Percentiles rank a stretch among this genome's conserved stretches.
Conservation (phyloP, 2,329 filamentous ascomycete species). For the Ampelomyces quisqualis region DNA sequence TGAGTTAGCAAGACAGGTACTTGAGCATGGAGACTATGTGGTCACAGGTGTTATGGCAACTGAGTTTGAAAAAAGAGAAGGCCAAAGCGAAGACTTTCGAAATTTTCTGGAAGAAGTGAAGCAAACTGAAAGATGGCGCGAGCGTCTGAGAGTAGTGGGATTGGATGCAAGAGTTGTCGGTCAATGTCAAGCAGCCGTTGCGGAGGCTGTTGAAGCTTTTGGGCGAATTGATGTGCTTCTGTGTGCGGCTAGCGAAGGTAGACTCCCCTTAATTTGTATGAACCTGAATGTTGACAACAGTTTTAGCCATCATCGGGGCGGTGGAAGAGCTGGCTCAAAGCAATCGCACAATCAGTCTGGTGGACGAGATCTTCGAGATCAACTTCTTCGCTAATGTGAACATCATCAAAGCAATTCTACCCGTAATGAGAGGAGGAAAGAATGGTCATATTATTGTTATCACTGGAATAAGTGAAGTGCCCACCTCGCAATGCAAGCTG, state of each 20-base stretch:
- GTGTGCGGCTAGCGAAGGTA: slow-evolving; percentile 85
- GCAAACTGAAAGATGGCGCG: slow-evolving; percentile 75
- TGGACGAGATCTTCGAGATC: slow-evolving; percentile 88
- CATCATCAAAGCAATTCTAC: slow-evolving; percentile 85
- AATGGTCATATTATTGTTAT: slow-evolving; percentile 89
- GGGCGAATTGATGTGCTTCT: slow-evolving; percentile 86
- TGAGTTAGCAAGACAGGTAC: slow-evolving; percentile 74
- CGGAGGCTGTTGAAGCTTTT: slow-evolving; percentile 81
- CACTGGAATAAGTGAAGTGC: slow-evolving; percentile 71
- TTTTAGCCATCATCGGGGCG: slow-evolving; percentile 76
- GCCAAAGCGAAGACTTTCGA: slow-evolving; percentile 74
- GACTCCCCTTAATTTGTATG: background rate
- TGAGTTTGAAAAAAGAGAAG: slow-evolving; percentile 70
- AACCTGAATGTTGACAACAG: background rate
- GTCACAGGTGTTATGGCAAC: slow-evolving; percentile 77
- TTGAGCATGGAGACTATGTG: slow-evolving; percentile 89
- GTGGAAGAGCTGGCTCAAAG: slow-evolving; percentile 84
- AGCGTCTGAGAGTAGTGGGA: slow-evolving; percentile 66
- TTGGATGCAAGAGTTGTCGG: slow-evolving; percentile 60
- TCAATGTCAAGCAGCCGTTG: slow-evolving; percentile 81
- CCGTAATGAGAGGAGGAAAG: slow-evolving; percentile 73
- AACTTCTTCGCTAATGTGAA: slow-evolving; percentile 97
- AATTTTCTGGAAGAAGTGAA: slow-evolving; percentile 70
- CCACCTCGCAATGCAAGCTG: background rate
- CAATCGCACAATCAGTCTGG: slow-evolving; percentile 70